Evolutionary conservation across 2,329 filamentous ascomycete genomes (phyloP), one percentile per base, ranked within the genome.

Genomic region (Diaporthe eres): DNA sequence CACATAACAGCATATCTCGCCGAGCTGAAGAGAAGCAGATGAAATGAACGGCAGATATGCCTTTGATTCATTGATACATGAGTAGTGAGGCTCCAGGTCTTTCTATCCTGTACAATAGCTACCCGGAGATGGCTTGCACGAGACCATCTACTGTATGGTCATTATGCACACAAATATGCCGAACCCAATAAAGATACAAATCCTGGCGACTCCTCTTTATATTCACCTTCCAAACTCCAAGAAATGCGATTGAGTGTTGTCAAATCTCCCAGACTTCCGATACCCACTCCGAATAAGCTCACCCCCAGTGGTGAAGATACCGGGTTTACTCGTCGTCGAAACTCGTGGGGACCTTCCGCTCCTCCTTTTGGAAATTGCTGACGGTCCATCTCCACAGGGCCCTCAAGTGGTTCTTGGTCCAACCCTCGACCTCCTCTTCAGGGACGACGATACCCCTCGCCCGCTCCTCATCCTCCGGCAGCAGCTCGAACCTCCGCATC

Each of bases 401-500:
- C 71, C 91, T 86, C 67, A 92, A 75, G 75, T 87, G 87, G 42
- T 91, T 89, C 85, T 92, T 93, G 79, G 91, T 88, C 88, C 91
- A 92, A 25, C 93, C 93, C 83, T 94, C 91, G 76, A 95, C 85
- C 82, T 94, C 92, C 80, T 93, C 91, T 82, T 93, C 89, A 0
- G 92, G 90, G 19, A 93, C 88, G 39, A 88, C 87, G 72, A 95
- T 91, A 74, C 86, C 85, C 61, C 88, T 86, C 0, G 93, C 93
- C 74, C 92, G 89, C 49, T 89, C 90, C 83, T 96, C 94, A 49
- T 95, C 93, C 75, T 94, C 93, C 0, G 90, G 85, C 17, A 84
- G 86, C 34, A 98, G 85, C 81, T 93, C 90, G 80, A 97, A 97
- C 72, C 90, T 91, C 74, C 94, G 90, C 96, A 98, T 98, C 72